Conservation (phyloP, 192 early-diverging fungal species). For the Paraglomus brasilianum region DNA sequence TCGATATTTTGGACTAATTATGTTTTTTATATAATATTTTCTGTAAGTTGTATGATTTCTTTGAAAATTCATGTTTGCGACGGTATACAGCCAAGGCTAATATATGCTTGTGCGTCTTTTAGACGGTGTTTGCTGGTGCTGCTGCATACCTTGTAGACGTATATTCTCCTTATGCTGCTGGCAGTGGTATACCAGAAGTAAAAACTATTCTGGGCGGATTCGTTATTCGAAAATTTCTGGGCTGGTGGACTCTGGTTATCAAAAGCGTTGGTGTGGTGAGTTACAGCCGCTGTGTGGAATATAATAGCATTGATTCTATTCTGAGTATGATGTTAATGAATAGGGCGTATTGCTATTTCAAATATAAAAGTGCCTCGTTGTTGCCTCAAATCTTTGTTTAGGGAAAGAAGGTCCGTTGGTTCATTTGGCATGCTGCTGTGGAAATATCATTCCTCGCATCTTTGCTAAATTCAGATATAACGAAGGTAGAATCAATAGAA, state of each 20-base stretch:
- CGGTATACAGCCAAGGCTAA: neutral
- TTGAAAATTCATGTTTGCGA: neutral
- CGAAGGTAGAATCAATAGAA: conserved; percentile 52
- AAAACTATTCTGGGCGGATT: conserved; percentile 95
- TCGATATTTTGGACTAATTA: conserved; percentile 41
- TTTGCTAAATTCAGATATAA: conserved; percentile 92
- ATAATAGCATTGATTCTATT: conserved; percentile 4
- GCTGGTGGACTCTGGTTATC: conserved; percentile 83
- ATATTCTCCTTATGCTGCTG: conserved; percentile 78
- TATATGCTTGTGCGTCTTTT: neutral
- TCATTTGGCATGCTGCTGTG: conserved; percentile 87
- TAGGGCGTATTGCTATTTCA: neutral
- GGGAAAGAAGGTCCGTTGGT: conserved; percentile 96
- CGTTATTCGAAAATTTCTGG: conserved; percentile 90
- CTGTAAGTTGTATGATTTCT: conserved; percentile 19
- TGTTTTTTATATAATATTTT: conserved; percentile 48
- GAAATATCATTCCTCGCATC: conserved; percentile 80
- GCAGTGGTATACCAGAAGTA: conserved; percentile 94
- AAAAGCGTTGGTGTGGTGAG: conserved; percentile 86
- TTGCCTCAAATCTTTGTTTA: conserved; percentile 80
- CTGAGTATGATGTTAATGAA: neutral
- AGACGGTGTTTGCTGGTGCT: conserved; percentile 37
- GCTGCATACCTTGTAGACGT: conserved; percentile 56
- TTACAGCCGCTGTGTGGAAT: neutral
- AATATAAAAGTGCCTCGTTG: conserved; percentile 60